Conservation (phyloP, 495 filamentous ascomycete species). For the Aspergillus incahuasiensis region DNA sequence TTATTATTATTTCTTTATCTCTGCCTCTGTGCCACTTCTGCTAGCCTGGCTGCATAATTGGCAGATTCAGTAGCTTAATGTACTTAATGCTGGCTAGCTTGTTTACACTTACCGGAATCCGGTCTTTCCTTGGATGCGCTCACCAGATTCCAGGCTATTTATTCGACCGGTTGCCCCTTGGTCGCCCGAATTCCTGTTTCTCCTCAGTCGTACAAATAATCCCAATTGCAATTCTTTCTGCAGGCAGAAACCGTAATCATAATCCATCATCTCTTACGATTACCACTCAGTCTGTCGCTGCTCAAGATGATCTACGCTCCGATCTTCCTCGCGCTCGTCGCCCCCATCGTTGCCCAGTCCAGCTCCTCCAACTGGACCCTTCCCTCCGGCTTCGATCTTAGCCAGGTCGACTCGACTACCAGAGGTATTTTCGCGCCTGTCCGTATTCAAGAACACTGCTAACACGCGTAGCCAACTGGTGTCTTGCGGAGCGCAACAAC, state of each 20-base stretch:
- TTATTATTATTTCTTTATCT: not conserved
- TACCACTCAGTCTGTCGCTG: slow-evolving; percentile 1
- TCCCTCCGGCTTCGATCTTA: slow-evolving; percentile 38
- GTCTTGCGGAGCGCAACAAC: slow-evolving; percentile 39
- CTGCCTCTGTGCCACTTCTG: not conserved
- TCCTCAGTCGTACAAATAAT: slow-evolving; percentile 5
- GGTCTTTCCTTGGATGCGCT: slow-evolving; percentile 1
- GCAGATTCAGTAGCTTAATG: not conserved
- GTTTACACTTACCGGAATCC: not conserved
- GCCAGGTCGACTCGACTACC: slow-evolving; percentile 21
- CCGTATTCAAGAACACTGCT: not conserved
- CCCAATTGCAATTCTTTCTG: not conserved
- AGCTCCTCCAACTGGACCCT: slow-evolving; percentile 31
- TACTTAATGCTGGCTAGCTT: slow-evolving; percentile 4
- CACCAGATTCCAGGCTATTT: slow-evolving; percentile 2
- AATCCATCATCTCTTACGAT: slow-evolving; percentile 5
- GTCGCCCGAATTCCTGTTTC: slow-evolving; percentile 19
- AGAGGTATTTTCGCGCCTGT: slow-evolving; percentile 19
- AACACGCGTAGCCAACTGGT: slow-evolving; percentile 37
- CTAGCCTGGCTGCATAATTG: not conserved
- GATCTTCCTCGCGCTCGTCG: slow-evolving; percentile 28
- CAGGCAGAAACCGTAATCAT: not conserved
- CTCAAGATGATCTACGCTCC: slow-evolving; percentile 14
- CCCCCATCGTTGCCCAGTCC: slow-evolving; percentile 22
- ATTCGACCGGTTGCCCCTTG: slow-evolving; percentile 12